These are phyloP conservation scores for Zizania latifolia DNA, from an alignment of 176 grass and related monocot species.

Conservation along the genomic window DNA sequence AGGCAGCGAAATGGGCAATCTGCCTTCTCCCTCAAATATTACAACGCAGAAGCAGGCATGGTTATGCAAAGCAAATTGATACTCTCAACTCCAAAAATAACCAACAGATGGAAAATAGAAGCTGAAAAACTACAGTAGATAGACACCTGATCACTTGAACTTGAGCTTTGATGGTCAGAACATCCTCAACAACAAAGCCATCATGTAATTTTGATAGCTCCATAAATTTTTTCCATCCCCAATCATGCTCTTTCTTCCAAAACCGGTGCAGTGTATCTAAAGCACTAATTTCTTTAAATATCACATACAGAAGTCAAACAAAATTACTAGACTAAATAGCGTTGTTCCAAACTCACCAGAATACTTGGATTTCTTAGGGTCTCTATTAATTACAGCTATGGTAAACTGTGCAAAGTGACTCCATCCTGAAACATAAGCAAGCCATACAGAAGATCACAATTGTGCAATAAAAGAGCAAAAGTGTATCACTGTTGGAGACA, in stretches of 20 bases:
- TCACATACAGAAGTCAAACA: slow-evolving; percentile 19
- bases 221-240: slow-evolving; percentile 99
- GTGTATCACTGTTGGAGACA: slow-evolving; percentile 11
- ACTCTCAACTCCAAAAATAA: slow-evolving; percentile 25
- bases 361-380: slow-evolving; percentile 99
- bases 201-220: slow-evolving; percentile 93
- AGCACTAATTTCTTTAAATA: slow-evolving; percentile 46
- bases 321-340: slow-evolving; percentile 24
- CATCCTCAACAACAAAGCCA: slow-evolving; percentile 82
- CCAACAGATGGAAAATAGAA: slow-evolving; percentile 11
- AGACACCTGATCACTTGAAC: slow-evolving; percentile 98
- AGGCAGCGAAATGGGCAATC: slow-evolving; percentile 89
- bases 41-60: slow-evolving; percentile 44
- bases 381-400: slow-evolving; percentile 98
- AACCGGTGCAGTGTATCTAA: slow-evolving; percentile 98
- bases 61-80: slow-evolving; percentile 47
- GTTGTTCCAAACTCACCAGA: slow-evolving; percentile 64
- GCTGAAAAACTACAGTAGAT: slow-evolving; percentile 16
- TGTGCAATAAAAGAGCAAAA: not conserved
- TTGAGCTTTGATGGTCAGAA: slow-evolving; percentile 97
- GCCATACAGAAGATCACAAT: slow-evolving; percentile 10
- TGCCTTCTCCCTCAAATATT: slow-evolving; percentile 82
- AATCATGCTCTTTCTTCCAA: slow-evolving; percentile 99
- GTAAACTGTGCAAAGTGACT: slow-evolving; percentile 97
- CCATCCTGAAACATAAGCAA: slow-evolving; percentile 77